Conservation (phyloP, 2,329 filamentous ascomycete species). For the Ophiostoma tasmaniense region DNA sequence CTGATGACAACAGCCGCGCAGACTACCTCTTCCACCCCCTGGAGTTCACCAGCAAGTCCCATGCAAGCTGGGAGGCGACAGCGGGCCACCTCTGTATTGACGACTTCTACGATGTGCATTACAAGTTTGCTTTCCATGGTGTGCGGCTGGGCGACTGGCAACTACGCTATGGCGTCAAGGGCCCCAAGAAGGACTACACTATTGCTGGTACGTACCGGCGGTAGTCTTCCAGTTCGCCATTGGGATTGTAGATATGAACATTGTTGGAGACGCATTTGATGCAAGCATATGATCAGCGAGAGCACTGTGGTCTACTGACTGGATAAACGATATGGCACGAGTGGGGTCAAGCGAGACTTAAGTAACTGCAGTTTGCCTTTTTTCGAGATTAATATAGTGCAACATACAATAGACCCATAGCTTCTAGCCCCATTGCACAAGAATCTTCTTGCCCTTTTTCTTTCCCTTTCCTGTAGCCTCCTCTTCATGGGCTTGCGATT, state of each 20-base stretch:
- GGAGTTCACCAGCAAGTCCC: constrained; percentile 39
- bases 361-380: background rate
- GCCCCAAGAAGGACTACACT: constrained; percentile 66
- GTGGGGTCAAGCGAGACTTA: background rate
- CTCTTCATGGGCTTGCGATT: constrained; percentile 25
- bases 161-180: constrained; percentile 57
- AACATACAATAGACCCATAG: too few relatives aligned
- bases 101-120: constrained; percentile 63
- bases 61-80: constrained; percentile 50
- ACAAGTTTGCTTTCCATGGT: constrained; percentile 56
- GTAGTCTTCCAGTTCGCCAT: background rate
- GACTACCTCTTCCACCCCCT: constrained; percentile 71
- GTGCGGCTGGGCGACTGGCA: constrained; percentile 50
- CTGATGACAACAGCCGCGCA: constrained; percentile 50
- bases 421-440: constrained; percentile 50
- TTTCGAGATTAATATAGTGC: background rate
- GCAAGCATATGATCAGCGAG: background rate
- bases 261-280: background rate
- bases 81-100: constrained; percentile 62
- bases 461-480: constrained; percentile 36
- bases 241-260: background rate
- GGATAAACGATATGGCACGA: background rate
- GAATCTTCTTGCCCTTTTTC: constrained; percentile 53
- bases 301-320: background rate
- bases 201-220: constrained; percentile 46